Percentiles rank a stretch among this genome's conserved stretches.
Conservation (phyloP, 139 green algal genomes). For the Pseudopediastrum boryanum region DNA sequence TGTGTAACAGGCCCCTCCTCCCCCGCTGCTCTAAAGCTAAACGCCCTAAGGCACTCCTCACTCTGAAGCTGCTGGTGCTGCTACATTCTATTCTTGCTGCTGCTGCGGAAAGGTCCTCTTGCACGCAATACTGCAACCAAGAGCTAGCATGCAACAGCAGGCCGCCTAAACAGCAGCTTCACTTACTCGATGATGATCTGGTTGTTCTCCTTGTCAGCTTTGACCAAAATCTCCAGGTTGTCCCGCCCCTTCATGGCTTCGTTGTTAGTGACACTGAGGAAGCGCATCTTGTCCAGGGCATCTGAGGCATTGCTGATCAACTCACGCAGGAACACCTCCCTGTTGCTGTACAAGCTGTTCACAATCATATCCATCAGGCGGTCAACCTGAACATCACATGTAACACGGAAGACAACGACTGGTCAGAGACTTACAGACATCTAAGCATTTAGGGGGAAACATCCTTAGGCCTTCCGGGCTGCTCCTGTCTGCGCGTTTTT, state of each 20-base stretch:
- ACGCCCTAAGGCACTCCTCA: too few relatives aligned
- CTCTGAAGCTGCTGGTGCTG: too few relatives aligned
- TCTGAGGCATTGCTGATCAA: constrained; percentile 94
- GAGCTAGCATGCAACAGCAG: too few relatives aligned
- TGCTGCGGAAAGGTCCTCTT: too few relatives aligned
- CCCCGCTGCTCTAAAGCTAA: too few relatives aligned
- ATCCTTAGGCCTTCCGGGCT: too few relatives aligned
- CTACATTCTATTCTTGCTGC: too few relatives aligned
- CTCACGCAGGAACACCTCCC: constrained; percentile 92
- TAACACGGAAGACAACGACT: not conserved
- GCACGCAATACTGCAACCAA: too few relatives aligned
- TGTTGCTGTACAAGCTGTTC: constrained; percentile 98
- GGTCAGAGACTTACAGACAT: not conserved
- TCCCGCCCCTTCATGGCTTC: constrained; percentile 58
- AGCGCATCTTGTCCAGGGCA: constrained; percentile 96
- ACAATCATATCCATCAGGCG: constrained; percentile 99
- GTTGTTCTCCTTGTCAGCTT: constrained; percentile 78
- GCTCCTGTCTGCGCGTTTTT: too few relatives aligned
- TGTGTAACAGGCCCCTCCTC: too few relatives aligned
- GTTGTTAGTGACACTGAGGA: constrained; percentile 70
- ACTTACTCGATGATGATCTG: constrained; percentile 93
- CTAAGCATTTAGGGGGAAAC: constrained; percentile 26
- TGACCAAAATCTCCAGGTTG: constrained; percentile 93
- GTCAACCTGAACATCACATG: constrained; percentile 76
- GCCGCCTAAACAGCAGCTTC: not conserved